Conservation (phyloP, 306 rosid species). For the Canavalia gladiata region DNA sequence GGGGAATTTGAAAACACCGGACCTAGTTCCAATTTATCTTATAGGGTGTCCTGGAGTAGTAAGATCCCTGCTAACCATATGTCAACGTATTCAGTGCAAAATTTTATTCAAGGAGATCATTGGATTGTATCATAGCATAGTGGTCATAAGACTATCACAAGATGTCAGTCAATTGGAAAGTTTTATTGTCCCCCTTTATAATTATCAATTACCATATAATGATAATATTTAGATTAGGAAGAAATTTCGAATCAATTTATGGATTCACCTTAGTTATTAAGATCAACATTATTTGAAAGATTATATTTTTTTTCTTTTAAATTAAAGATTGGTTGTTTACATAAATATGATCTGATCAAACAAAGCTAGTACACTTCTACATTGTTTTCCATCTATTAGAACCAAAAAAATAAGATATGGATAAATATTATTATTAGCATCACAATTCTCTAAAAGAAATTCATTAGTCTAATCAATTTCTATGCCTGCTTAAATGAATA, state of each 20-base stretch:
- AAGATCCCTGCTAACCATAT: conserved; percentile 67
- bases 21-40: conserved; percentile 54
- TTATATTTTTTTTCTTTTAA: neutral
- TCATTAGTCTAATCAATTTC: neutral
- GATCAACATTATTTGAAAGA: neutral
- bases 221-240: conserved; percentile 1
- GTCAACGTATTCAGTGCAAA: conserved; percentile 60
- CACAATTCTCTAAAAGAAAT: neutral
- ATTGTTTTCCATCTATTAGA: neutral
- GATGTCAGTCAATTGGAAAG: neutral
- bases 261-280: neutral
- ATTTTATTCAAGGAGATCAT: conserved; percentile 89
- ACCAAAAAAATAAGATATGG: neutral
- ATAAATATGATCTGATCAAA: conserved; percentile 20
- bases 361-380: neutral
- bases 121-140: conserved; percentile 56
- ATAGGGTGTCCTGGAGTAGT: conserved; percentile 76
- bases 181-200: conserved; percentile 16
- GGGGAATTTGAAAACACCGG: conserved; percentile 78
- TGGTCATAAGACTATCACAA: neutral
- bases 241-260: neutral
- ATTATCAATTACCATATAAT: neutral
- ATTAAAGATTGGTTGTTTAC: conserved; percentile 8
- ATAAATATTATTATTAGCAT: conserved; percentile 15
- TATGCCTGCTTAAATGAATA: neutral